phyloP scores from a whole-genome alignment of 192 early-diverging fungal species.

The Backusella macrospora region DNA sequence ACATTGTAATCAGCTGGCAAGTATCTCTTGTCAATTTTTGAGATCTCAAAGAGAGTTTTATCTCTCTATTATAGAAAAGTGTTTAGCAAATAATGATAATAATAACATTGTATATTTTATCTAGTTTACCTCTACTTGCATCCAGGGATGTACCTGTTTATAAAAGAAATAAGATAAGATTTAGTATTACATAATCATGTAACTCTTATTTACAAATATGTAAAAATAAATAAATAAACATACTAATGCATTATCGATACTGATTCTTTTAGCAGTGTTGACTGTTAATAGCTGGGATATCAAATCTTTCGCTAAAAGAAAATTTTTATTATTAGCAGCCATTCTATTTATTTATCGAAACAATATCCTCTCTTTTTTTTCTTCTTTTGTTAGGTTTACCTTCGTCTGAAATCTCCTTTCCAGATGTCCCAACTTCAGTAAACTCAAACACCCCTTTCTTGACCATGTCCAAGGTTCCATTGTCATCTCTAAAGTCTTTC shows the following conservation, averaged over 20 bases:
- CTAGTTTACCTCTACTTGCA: background rate
- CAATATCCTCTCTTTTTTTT: background rate
- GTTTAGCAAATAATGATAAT: background rate
- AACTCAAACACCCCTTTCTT: slow-evolving; percentile 69
- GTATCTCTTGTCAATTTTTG: too few relatives aligned
- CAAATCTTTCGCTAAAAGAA: slow-evolving; percentile 56
- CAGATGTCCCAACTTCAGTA: slow-evolving; percentile 71
- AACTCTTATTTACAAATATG: too few relatives aligned
- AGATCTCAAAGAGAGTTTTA: background rate
- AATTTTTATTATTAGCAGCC: background rate
- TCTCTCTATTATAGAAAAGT: background rate
- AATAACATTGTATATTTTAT: background rate
- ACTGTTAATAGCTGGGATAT: slow-evolving; percentile 57
- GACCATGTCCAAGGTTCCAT: background rate
- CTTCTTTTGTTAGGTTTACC: slow-evolving; percentile 23
- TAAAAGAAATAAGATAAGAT: background rate
- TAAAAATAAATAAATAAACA: background rate
- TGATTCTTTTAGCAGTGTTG: slow-evolving; percentile 54
- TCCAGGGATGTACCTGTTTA: background rate
- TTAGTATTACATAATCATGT: slow-evolving; percentile 1
- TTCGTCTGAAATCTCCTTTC: slow-evolving; percentile 74
- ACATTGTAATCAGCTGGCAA: too few relatives aligned
- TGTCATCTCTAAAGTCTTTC: background rate
- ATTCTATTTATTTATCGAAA: background rate
- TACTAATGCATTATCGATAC: slow-evolving; percentile 41